phyloP scores from a whole-genome alignment of 805 yeast species.

The Schwanniomyces pseudopolymorphus region DNA sequence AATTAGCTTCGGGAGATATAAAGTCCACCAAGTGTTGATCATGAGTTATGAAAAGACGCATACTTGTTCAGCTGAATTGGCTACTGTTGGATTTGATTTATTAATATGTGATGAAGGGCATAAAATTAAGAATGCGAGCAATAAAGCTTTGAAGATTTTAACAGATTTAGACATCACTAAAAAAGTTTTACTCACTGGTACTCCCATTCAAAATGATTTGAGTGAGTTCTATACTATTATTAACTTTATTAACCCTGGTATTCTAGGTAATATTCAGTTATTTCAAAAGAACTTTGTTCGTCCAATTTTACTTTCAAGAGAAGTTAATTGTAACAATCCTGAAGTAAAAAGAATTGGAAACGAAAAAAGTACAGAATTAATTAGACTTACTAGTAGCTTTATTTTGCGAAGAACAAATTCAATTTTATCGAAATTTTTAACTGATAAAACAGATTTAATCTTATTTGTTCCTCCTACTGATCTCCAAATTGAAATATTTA shows the following conservation, averaged over 20 bases:
- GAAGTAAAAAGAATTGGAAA: conserved; percentile 56
- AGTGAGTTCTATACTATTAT: conserved; percentile 77
- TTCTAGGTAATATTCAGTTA: conserved; percentile 59
- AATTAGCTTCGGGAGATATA: conserved; percentile 60
- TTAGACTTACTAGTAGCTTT: conserved; percentile 61
- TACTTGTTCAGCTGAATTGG: conserved; percentile 50
- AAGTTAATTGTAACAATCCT: conserved; percentile 51
- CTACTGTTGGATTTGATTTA: conserved; percentile 55
- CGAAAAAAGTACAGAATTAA: conserved; percentile 60
- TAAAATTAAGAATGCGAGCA: conserved; percentile 71
- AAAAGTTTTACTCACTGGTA: conserved; percentile 75
- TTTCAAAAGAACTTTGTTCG: conserved; percentile 62
- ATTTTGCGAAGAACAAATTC: conserved; percentile 71
- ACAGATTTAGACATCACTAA: conserved; percentile 51
- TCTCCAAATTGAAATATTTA: conserved; percentile 57
- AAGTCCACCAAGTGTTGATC: conserved; percentile 78
- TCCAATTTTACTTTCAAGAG: conserved; percentile 76
- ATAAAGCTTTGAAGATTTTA: conserved; percentile 68
- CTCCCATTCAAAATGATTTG: conserved; percentile 92
- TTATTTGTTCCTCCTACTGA: conserved; percentile 76
- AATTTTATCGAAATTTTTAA: conserved; percentile 56
- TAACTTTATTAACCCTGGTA: conserved; percentile 82
- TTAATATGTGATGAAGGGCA: conserved; percentile 96
- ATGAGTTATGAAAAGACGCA: conserved; percentile 85
- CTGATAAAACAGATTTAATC: conserved; percentile 73